Conservation (phyloP, 2,329 filamentous ascomycete genomes). For the Fusarium sp. region DNA sequence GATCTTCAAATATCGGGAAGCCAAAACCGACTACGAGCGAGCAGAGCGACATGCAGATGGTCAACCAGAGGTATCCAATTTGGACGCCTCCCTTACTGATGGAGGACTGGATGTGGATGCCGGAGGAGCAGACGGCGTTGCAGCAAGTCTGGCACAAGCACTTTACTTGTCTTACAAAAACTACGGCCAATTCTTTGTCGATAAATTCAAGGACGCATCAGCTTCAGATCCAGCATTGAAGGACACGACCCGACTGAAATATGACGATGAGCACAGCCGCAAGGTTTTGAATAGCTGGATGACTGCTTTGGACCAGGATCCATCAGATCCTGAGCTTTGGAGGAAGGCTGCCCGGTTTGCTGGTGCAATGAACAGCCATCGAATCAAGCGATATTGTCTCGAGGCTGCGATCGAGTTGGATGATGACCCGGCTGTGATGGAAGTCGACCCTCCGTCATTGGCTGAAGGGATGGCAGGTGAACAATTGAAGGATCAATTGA, state of each 20-base stretch:
- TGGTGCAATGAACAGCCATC: slow-evolving; percentile 66
- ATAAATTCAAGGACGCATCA: slow-evolving; percentile 59
- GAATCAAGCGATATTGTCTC: slow-evolving; percentile 71
- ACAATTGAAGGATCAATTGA: slow-evolving; percentile 68
- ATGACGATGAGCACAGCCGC: slow-evolving; percentile 52
- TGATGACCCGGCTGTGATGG: slow-evolving; percentile 72
- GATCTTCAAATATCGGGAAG: slow-evolving; percentile 93
- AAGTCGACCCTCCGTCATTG: slow-evolving; percentile 72
- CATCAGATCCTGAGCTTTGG: slow-evolving; percentile 76
- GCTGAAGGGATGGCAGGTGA: slow-evolving; percentile 73
- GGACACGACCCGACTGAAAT: slow-evolving; percentile 45
- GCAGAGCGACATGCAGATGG: slow-evolving; percentile 68
- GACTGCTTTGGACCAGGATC: slow-evolving; percentile 71
- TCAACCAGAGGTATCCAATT: slow-evolving; percentile 54
- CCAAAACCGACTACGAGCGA: slow-evolving; percentile 84
- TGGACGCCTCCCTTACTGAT: slow-evolving; percentile 61
- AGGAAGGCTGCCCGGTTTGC: slow-evolving; percentile 69
- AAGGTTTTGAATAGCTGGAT: slow-evolving; percentile 68
- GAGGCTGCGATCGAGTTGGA: slow-evolving; percentile 76
- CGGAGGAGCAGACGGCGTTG: slow-evolving; percentile 77
- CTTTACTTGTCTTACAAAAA: slow-evolving; percentile 97
- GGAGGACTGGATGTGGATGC: slow-evolving; percentile 66
- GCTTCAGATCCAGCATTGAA: slow-evolving; percentile 66
- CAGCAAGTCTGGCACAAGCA: slow-evolving; percentile 86
- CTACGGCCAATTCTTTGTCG: slow-evolving; percentile 90